Evolutionary conservation across 2,329 filamentous ascomycete species (phyloP).

Genomic region (Alternaria postmessia): DNA sequence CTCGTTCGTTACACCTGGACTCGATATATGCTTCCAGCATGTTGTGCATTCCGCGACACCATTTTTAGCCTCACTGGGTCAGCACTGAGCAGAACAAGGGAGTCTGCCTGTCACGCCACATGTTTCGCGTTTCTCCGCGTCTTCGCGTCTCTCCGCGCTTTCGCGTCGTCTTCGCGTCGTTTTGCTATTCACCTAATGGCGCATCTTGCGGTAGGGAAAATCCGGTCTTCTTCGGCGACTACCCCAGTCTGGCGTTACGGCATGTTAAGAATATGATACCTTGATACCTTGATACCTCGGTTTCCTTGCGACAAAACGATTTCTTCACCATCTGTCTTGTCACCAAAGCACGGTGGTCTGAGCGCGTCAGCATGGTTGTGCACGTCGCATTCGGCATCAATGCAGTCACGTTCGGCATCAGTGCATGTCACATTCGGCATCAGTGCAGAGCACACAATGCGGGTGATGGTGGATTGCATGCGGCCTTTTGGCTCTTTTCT

Average conservation of each 20-base stretch:
- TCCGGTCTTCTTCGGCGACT: conserved; percentile 16
- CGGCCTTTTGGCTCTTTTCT: conserved; percentile 10
- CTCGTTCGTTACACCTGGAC: conserved; percentile 15
- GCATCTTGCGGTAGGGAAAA: conserved; percentile 18
- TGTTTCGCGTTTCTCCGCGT: not conserved
- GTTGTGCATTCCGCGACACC: conserved; percentile 13
- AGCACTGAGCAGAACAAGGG: not conserved
- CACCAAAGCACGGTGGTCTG: conserved; percentile 6
- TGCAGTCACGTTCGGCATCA: not conserved
- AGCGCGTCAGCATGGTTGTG: conserved; percentile 1
- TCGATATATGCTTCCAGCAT: not conserved
- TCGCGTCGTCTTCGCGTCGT: not conserved
- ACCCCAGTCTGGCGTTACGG: conserved; percentile 20
- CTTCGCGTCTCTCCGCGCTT: not conserved
- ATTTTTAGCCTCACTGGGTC: conserved; percentile 3
- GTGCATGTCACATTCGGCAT: not conserved
- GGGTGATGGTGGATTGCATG: conserved; percentile 6
- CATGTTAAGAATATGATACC: conserved; percentile 25
- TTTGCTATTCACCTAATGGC: conserved; percentile 14
- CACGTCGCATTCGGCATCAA: not conserved
- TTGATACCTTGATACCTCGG: conserved; percentile 27
- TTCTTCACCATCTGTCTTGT: not conserved
- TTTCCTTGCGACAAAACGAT: conserved; percentile 16
- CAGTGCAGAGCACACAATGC: conserved; percentile 4
- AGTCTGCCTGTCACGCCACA: not conserved